Percentiles rank a stretch among this genome's conserved stretches.
Conservation (phyloP, 306 rosid genomes). For the Begonia loranthoides region DNA sequence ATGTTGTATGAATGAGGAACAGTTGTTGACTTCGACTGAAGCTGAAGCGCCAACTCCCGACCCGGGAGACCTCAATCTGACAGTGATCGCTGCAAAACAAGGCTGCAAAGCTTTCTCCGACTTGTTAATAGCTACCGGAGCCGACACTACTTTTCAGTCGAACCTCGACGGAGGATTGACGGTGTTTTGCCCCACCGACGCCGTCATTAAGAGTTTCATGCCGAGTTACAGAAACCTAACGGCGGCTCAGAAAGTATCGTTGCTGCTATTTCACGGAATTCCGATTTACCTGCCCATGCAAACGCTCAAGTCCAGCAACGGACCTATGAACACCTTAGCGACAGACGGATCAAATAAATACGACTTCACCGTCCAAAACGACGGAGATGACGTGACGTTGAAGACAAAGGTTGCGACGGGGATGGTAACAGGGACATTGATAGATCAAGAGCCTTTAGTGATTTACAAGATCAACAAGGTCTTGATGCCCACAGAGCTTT, state of each 20-base stretch:
- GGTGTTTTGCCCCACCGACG: constrained; percentile 77
- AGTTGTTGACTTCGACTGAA: constrained; percentile 61
- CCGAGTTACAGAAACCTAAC: constrained; percentile 69
- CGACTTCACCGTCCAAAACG: constrained; percentile 66
- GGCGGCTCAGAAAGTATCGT: constrained; percentile 33
- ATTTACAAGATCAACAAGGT: constrained; percentile 61
- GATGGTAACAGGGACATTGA: constrained; percentile 45
- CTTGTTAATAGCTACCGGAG: constrained; percentile 37
- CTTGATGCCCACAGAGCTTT: constrained; percentile 60
- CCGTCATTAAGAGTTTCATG: constrained; percentile 30
- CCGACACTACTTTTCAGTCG: constrained; percentile 34
- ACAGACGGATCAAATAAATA: constrained; percentile 64
- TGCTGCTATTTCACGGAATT: constrained; percentile 60
- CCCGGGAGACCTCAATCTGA: constrained; percentile 49
- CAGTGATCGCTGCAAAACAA: constrained; percentile 52
- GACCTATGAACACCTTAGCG: constrained; percentile 71
- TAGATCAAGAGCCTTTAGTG: constrained; percentile 72
- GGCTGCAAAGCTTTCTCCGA: constrained; percentile 83
- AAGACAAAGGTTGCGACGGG: constrained; percentile 58
- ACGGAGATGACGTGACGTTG: constrained; percentile 63
- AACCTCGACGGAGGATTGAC: constrained; percentile 71
- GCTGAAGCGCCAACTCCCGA: constrained; percentile 82
- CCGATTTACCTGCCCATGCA: constrained; percentile 68
- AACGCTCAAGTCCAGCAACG: constrained; percentile 68
- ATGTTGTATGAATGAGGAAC: background rate